Evolutionary conservation across 192 early-diverging fungal genomes (phyloP).

Genomic region (Mortierella claussenii): DNA sequence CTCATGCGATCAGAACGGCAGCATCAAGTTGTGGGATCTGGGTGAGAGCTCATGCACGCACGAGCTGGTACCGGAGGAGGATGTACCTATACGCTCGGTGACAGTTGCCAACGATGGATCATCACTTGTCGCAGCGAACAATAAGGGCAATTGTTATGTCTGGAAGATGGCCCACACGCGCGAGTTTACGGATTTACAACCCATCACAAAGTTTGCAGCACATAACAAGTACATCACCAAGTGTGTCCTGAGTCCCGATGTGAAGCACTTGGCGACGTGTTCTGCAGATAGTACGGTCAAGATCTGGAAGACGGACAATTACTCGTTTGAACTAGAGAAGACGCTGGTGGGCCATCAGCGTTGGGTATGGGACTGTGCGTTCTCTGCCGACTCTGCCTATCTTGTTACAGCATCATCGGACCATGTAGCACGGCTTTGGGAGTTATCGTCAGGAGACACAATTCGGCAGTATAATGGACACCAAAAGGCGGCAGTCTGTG

Average conservation of each 20-base stretch:
- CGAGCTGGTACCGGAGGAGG: constrained; percentile 78
- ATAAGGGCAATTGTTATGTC: constrained; percentile 78
- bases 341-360: constrained; percentile 84
- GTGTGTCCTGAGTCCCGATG: constrained; percentile 86
- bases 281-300: constrained; percentile 90
- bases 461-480: constrained; percentile 91
- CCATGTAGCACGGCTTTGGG: constrained; percentile 86
- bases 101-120: constrained; percentile 86
- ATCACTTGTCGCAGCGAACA: constrained; percentile 85
- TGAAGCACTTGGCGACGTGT: constrained; percentile 83
- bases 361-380: constrained; percentile 95
- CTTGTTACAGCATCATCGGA: constrained; percentile 91
- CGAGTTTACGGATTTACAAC: constrained; percentile 70
- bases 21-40: constrained; percentile 79
- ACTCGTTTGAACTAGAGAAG: constrained; percentile 74
- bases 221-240: constrained; percentile 87
- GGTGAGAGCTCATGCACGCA: constrained; percentile 69
- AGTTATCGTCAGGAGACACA: constrained; percentile 78
- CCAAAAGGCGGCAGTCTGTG: constrained; percentile 88
- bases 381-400: constrained; percentile 92
- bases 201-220: constrained; percentile 75
- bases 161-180: constrained; percentile 75
- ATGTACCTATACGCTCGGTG: constrained; percentile 81
- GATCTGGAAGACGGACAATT: constrained; percentile 77
- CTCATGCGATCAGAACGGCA: constrained; percentile 84